Base-by-base conservation (phyloP, 805 yeast species). In the Candida morakotiae region DNA sequence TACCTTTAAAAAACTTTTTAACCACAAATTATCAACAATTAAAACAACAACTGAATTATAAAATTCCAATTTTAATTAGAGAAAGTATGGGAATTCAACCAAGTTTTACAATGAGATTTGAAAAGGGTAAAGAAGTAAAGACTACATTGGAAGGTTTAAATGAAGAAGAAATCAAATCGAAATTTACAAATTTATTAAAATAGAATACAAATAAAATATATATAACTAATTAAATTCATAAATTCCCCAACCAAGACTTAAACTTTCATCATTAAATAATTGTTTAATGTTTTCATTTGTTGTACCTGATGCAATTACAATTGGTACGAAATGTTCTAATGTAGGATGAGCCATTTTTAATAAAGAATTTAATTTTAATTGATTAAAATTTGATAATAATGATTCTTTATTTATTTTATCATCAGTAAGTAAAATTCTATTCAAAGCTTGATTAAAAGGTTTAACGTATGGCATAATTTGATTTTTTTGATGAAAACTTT, bases 1-100 rank as follows among this genome's bases (percentile, higher is more conserved):
- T 66, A 8, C 78, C 83, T 6, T 67, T 85, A 49, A 78, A 87
- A 60, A 62, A 75, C 13, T 87, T 82, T 53, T 65, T 87, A 45
- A 61, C 74, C 33, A 67, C 73, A 39, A 68, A 79, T 52, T 86
- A 86, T 60, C 79, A 83, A n/a, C 52, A 67, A n/a, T 63, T 87
- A 51, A 74, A 76, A 55, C 55, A 75, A 42, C 61, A 62, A 42
- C 55, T 62, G 45, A 77, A 84, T 51, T 81, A 89, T 41, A 62
- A 67, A 41, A 64, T 83, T 21, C 94, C 94, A 9, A 79, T 87
- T 38, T 69, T 87, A 55, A 72, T 87, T 43, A 79, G 95, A 62
- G 95, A 87, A 60, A 76, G 87, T 22, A 67, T 66, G 43, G 87
- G 86, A 34, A 77, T 81, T 38, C 70, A 81, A 34, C 95, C 95